Base-by-base conservation (phyloP, 768 basidiomycete species). In the Punctularia strigosozonata region DNA sequence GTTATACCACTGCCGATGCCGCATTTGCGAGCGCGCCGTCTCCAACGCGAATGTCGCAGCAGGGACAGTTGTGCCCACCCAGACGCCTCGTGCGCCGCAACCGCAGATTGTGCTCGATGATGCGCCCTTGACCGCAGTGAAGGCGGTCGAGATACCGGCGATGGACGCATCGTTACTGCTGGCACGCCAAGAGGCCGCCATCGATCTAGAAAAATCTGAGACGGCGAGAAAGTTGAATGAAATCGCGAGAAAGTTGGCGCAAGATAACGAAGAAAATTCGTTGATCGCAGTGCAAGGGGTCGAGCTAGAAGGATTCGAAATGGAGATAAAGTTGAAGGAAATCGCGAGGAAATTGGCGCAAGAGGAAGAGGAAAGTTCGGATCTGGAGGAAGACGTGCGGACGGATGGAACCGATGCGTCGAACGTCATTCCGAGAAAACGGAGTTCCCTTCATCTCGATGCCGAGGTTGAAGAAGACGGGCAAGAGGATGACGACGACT, bases 21-120 rank as follows among this genome's bases (percentile, higher is more conserved):
- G 65, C n/a, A 75, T 84, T 28, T 85, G 82, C 53, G 74, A 81
- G 45, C 73, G 83, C 19, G 75, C 82, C 6, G 68, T 73, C 52
- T 54, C 66, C 19, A 60, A 61, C 35, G 71, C 69, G 4, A 75
- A 71, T 42, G 62, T 66, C 21, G 59, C 58, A 18, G 56, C 61
- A 32, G 64, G 61, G 3, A 60, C 59, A 37, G 53, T 54, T 22
- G 55, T 59, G 4, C 51, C 47, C 25, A 43, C 50, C 33, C 59
- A 60, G 10, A 47, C 49, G 39, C 38, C 46, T 37, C 13, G 10
- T 19, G 4, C 37, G 10, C 25, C 26, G n/a, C 14, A 20, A 21
- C 44, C 33, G n/a, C 37, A 40, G n/a, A n/a, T n/a, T n/a, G n/a
- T n/a, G n/a, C n/a, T n/a, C n/a, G n/a, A n/a, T n/a, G n/a, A n/a